Evolutionary conservation across 2,329 filamentous ascomycete genomes (phyloP).

Genomic region (Septoria linicola): DNA sequence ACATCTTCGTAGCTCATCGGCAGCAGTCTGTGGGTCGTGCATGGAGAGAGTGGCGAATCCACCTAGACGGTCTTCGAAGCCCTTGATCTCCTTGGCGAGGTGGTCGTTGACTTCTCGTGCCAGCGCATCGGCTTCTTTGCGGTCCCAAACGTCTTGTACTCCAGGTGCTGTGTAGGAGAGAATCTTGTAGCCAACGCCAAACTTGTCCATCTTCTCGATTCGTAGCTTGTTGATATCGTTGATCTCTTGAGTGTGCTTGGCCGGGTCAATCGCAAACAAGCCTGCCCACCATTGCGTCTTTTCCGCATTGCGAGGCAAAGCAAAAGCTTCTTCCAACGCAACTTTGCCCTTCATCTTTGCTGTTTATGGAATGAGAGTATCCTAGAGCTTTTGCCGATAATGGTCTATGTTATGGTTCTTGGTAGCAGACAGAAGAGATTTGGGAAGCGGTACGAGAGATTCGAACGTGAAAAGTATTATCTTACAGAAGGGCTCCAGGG

Average conservation of each 20-base stretch:
- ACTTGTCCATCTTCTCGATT: conserved; percentile 46
- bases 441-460: not conserved
- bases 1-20: conserved; percentile 53
- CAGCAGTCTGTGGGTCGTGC: conserved; percentile 55
- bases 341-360: conserved; percentile 52
- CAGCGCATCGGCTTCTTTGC: conserved; percentile 45
- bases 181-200: conserved; percentile 51
- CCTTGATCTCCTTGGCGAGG: conserved; percentile 45
- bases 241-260: conserved; percentile 58
- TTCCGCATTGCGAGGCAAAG: conserved; percentile 58
- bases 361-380: not conserved
- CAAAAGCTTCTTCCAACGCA: conserved; percentile 62
- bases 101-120: conserved; percentile 51
- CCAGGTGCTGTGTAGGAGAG: conserved; percentile 52
- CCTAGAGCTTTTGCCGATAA: not conserved
- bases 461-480: not conserved
- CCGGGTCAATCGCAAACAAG: conserved; percentile 59
- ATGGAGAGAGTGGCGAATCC: conserved; percentile 45
- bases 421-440: no score
- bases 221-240: conserved; percentile 47
- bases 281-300: conserved; percentile 62
- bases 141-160: conserved; percentile 49
- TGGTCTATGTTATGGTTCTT: no score
- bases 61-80: conserved; percentile 45
- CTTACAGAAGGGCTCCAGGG: not conserved